These are phyloP conservation scores for Chlorella variabilis DNA, from an alignment of 163 green algal genomes.

Conservation along the genomic window DNA sequence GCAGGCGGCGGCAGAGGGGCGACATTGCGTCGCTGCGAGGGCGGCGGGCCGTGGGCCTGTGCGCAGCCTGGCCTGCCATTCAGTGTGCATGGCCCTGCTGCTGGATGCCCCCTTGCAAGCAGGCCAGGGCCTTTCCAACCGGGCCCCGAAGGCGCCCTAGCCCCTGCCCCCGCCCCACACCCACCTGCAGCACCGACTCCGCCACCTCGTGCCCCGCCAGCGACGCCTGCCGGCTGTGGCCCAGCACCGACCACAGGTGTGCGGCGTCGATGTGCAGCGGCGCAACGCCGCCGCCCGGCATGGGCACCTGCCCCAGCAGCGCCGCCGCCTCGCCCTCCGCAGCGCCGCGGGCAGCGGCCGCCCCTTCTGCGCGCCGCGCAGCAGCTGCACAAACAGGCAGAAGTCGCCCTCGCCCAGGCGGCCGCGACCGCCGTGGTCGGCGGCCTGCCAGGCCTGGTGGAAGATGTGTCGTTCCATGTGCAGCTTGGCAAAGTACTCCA, in stretches of 20 bases:
- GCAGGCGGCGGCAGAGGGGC: too few relatives aligned
- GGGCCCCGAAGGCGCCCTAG: too few relatives aligned
- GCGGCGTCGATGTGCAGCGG: conserved; percentile 25
- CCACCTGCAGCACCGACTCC: conserved; percentile 24
- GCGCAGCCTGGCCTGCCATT: too few relatives aligned
- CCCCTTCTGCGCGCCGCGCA: conserved; percentile 32
- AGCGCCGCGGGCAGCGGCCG: conserved; percentile 16
- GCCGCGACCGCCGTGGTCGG: conserved; percentile 1
- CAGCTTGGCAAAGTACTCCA: conserved; percentile 32
- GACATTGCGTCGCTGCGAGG: too few relatives aligned
- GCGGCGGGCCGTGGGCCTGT: too few relatives aligned
- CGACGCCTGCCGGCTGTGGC: conserved; percentile 21
- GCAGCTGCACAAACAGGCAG: conserved; percentile 49
- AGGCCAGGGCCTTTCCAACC: too few relatives aligned
- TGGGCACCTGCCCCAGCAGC: conserved; percentile 27
- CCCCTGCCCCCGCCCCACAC: background rate
- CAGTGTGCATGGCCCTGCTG: too few relatives aligned
- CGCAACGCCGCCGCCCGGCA: background rate
- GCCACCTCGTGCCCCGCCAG: background rate
- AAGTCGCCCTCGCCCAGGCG: conserved; percentile 21
- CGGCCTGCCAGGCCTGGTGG: conserved; percentile 5
- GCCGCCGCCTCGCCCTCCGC: background rate
- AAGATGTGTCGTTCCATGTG: conserved; percentile 15
- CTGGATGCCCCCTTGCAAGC: too few relatives aligned
- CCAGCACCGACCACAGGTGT: conserved; percentile 25